Evolutionary conservation across 805 yeast species (phyloP), one percentile per base, ranked within the genome.

Genomic region (Monosporozyma servazzii): DNA sequence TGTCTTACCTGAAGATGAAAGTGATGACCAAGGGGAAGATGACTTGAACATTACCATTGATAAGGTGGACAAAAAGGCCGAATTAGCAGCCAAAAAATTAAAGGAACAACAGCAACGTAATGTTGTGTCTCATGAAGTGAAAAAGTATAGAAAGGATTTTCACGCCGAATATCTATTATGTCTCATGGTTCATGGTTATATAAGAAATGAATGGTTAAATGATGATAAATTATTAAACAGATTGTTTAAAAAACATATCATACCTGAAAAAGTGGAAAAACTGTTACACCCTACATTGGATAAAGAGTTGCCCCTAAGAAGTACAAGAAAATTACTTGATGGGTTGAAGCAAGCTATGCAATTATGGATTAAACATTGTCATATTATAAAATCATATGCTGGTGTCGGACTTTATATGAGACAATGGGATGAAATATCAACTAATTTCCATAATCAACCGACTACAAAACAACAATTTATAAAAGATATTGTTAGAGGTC

Each of bases 181-280:
- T 23, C 77, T 88, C 79, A 65, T 86, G 50, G 62, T 76, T 2
- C 95, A 87, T 63, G 93, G 89, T 0, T 72, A 73, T 0, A 59
- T 79, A 2, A 74, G 96, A 25, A 91, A 90, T 62, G 57, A 68
- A 6, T 90, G 96, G 96, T 76, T 88, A 54, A 79, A 78, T 52
- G 78, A 80, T 54, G 59, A 62, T 1, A 53, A 56, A 2, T 60
- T 86, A 0, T 71, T 75, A 17, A 49, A 57, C 17, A 56, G 58
- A 9, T 65, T 88, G 13, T 64, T 72, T 23, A 67, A 67, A 15
- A 41, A 41, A 41, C 44, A 41, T 41, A 58, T 75, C 1, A 71
- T 87, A 0, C 81, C 93, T 0, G 66, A 68, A 0, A 65, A 68
- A 3, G 65, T 79, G 0, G 66, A 72, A 36, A 68, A 69, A 4